Evolutionary conservation across 2,329 filamentous ascomycete species (phyloP).

Genomic region (Aschersonia sp.): DNA sequence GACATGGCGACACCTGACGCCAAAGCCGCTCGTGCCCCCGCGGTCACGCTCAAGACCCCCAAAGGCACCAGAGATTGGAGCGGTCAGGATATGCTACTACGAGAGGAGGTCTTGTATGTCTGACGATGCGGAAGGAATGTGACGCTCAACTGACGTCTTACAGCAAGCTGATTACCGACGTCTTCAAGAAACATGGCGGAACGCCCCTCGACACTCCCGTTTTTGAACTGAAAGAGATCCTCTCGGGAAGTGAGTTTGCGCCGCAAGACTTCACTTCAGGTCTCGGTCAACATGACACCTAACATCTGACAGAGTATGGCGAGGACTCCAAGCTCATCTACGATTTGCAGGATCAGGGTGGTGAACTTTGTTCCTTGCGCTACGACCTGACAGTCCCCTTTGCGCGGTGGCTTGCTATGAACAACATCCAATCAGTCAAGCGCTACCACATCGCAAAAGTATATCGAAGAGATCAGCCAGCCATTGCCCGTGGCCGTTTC

Average conservation of each 20-base stretch:
- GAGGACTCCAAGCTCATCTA: conserved; percentile 90
- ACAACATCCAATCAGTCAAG: conserved; percentile 73
- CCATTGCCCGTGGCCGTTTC: conserved; percentile 84
- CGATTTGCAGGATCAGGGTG: conserved; percentile 73
- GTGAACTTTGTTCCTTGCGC: conserved; percentile 58
- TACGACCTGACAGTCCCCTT: conserved; percentile 86
- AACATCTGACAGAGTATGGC: conserved; percentile 47
- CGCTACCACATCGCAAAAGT: conserved; percentile 94
- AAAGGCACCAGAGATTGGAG: conserved; percentile 87
- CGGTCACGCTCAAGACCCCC: conserved; percentile 55
- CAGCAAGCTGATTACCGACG: conserved; percentile 49
- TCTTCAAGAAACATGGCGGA: conserved; percentile 74
- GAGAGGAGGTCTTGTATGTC: conserved; percentile 55
- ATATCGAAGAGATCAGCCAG: conserved; percentile 28
- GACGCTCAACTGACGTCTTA: background rate
- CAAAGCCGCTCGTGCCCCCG: conserved; percentile 30
- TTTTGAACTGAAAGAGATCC: conserved; percentile 76
- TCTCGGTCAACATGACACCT: background rate
- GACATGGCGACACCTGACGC: conserved; percentile 17
- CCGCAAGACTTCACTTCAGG: background rate
- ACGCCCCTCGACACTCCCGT: conserved; percentile 69
- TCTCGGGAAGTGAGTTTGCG: conserved; percentile 44
- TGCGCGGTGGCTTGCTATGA: conserved; percentile 87
- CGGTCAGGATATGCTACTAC: conserved; percentile 63
- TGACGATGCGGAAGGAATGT: background rate